These are phyloP conservation scores for Ogataea allantospora DNA, from an alignment of 805 yeast species.

Conservation along the genomic window DNA sequence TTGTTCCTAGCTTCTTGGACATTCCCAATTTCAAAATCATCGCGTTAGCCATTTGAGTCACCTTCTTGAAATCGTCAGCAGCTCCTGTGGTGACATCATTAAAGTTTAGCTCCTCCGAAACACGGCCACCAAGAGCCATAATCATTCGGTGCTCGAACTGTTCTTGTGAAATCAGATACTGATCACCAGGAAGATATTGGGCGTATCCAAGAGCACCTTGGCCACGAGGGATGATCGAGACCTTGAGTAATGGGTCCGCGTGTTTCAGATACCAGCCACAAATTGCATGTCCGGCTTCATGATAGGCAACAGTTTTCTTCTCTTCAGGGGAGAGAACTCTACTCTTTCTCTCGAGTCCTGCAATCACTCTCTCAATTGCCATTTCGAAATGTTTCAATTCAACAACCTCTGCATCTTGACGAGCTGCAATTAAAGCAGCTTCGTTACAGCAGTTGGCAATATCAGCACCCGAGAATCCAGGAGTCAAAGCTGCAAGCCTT, in stretches of 20 bases:
- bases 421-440: conserved; percentile 95
- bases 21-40: conserved; percentile 94
- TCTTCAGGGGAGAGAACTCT: conserved; percentile 82
- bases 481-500: conserved; percentile 90
- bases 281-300: conserved; percentile 98
- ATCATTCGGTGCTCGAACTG: conserved; percentile 80
- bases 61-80: conserved; percentile 93
- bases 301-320: conserved; percentile 89
- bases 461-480: conserved; percentile 98
- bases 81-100: conserved; percentile 95
- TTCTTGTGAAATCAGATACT: conserved; percentile 75
- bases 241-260: conserved; percentile 94
- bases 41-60: conserved; percentile 86
- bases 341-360: conserved; percentile 90
- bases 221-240: conserved; percentile 95
- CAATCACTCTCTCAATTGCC: conserved; percentile 96
- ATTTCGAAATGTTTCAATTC: conserved; percentile 81
- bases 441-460: conserved; percentile 96
- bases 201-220: conserved; percentile 98
- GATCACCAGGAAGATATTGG: conserved; percentile 93
- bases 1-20: conserved; percentile 84
- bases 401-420: conserved; percentile 70
- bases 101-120: conserved; percentile 91
- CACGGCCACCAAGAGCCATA: conserved; percentile 97
- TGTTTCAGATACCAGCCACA: conserved; percentile 93